Evolutionary conservation across 768 basidiomycete genomes (phyloP), one percentile per base, ranked within the genome.

Genomic region (Pisolithus marmoratus): DNA sequence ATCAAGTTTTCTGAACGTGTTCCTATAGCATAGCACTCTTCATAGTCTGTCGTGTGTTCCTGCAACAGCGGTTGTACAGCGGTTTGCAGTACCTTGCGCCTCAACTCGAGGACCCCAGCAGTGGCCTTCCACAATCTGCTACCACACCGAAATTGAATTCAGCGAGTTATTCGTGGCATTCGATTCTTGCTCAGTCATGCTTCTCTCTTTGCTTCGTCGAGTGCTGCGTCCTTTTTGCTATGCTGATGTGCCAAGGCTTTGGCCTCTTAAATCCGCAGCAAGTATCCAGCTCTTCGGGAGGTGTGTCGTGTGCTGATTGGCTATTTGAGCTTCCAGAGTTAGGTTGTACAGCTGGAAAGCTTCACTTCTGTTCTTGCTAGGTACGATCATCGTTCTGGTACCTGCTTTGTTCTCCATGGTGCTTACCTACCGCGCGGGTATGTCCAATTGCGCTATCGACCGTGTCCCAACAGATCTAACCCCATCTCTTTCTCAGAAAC

Each of bases 131-230:
- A 27, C 58, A 59, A 59, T 53, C 59, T 46, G 57, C 40, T 55
- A 58, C 59, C 36, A 50, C 57, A 48, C 51, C 56, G 17, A 67
- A 54, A 34, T 45, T 46, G 42, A 57, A 20, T 54, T 58, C 54
- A 53, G 55, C 53, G 40, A 60, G 61, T 15, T 14, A 34, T 34
- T 59, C 72, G 29, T 66, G 78, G 41, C 85, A 89, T 56, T 80
- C 83, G 0, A 63, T 65, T 4, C 60, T 88, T 1, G 75, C 89
- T 0, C 71, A 83, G 40, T 72, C 70, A 1, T 64, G 83, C 7
- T 91, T 93, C 58, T 78, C 87, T 0, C 67, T 81, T 29, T 84
- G 83, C 58, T 88, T 91, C 63, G 78, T 85, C 1, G 90, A 91
- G 67, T 81, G 83, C 48, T 84, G 83, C 55, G 78, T 80, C 59